Evolutionary conservation across 129 eudicot genomes (phyloP).

Genomic region (Tanacetum coccineum): DNA sequence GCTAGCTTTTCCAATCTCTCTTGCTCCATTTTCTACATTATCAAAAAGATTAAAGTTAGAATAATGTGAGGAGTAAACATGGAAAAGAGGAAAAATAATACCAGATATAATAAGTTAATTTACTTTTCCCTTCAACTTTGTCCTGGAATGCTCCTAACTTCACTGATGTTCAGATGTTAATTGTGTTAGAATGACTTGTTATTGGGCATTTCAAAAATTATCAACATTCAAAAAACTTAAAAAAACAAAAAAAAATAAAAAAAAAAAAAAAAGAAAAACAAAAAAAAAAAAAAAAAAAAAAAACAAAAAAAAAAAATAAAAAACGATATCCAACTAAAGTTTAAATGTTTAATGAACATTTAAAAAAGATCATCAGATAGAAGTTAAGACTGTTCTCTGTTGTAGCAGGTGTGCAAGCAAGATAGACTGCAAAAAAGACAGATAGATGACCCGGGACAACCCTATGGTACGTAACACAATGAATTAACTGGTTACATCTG

Average conservation of each 20-base stretch:
- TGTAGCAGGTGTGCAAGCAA: too few relatives aligned
- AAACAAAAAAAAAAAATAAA: too few relatives aligned
- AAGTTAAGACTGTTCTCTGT: background rate
- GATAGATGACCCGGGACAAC: background rate
- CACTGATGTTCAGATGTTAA: background rate
- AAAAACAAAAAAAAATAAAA: too few relatives aligned
- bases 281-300: too few relatives aligned
- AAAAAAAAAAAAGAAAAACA: too few relatives aligned
- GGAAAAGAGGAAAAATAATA: background rate
- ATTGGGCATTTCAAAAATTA: background rate
- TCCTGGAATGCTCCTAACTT: background rate
- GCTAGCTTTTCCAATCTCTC: constrained; percentile 96
- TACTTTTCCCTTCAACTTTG: background rate
- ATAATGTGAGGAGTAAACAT: background rate
- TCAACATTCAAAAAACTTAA: background rate
- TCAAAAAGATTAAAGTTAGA: constrained; percentile 6
- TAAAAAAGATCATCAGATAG: background rate
- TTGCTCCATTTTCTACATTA: constrained; percentile 70
- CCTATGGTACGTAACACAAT: background rate
- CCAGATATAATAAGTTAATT: background rate
- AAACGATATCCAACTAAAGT: too few relatives aligned
- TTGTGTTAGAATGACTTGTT: background rate
- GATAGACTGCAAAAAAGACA: background rate
- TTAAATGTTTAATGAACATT: too few relatives aligned
- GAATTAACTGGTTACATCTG: background rate